Evolutionary conservation across 148 eudicot species (phyloP), one percentile per base, ranked within the genome.

Genomic region (Silene latifolia): DNA sequence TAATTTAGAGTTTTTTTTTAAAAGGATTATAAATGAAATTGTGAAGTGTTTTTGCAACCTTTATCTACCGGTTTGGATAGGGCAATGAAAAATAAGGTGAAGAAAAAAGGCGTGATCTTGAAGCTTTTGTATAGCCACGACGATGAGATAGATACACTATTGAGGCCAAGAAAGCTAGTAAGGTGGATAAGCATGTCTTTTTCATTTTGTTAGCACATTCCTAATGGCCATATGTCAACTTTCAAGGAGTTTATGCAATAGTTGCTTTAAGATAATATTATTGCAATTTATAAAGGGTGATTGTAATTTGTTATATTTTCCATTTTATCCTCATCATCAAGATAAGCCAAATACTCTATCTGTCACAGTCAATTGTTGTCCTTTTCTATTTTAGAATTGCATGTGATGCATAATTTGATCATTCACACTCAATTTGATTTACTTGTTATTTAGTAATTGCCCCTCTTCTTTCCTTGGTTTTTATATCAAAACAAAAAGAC

Each of bases 41-140:
- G 66, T 66, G 67, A 73, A 72, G 77, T 67, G 81, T 56, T 59
- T 13, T 42, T 44, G 27, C 23, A 71, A 13, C 53, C 64, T 23
- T 57, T 19, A 0, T 11, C 47, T 13, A 9, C 0, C 3, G 19
- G 14, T 60, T 44, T 19, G 58, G 58, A 76, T 75, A 25, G 60
- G 61, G 27, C 20, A n/a, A 13, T 27, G 39, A 27, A 19, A 47
- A n/a, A 48, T 73, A 48, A 63, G 69, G 72, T 35, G 39, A 39
- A 53, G 56, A 20, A 15, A 2, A 76, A 59, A 69, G 68, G 58
- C 79, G 79, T 76, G 25, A 68, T 76, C 66, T 76, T 76, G 57
- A 76, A 76, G 79, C 47, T 0, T 42, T 76, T 69, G 72, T 76
- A 20, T 57, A 21, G 25, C 67, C 48, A 51, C n/a, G 44, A 74